These are phyloP conservation scores for Aspergillus sp. DNA, from an alignment of 2,329 filamentous ascomycete genomes.

Conservation along the genomic window DNA sequence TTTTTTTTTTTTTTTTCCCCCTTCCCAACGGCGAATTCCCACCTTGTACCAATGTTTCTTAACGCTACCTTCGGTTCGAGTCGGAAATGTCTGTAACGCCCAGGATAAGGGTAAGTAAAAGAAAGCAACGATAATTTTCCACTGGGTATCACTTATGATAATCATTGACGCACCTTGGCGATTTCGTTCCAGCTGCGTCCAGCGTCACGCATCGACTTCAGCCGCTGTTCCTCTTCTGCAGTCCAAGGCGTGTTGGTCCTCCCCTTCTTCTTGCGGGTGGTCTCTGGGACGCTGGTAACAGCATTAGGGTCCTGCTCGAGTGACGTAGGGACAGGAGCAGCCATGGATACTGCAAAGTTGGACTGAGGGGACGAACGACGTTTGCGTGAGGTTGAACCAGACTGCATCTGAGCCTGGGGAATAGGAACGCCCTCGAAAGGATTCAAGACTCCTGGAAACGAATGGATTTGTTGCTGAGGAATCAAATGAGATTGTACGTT, in stretches of 20 bases:
- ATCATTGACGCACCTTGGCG: conserved; percentile 62
- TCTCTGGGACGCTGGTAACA: conserved; percentile 18
- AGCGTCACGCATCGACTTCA: conserved; percentile 90
- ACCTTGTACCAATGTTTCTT: conserved; percentile 99
- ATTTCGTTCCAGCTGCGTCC: conserved; percentile 97
- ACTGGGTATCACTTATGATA: not conserved
- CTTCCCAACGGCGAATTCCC: conserved; percentile 15
- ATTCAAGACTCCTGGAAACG: conserved; percentile 25
- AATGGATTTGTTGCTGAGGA: conserved; percentile 31
- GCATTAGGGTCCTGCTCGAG: conserved; percentile 23
- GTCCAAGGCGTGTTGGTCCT: conserved; percentile 99
- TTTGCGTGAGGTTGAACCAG: conserved; percentile 36
- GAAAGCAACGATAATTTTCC: not conserved
- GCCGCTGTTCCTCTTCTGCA: conserved; percentile 78
- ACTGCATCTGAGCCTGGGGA: conserved; percentile 24
- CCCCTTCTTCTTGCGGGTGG: conserved; percentile 64
- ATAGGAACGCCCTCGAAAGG: conserved; percentile 35
- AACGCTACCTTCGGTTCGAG: conserved; percentile 89
- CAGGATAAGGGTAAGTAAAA: conserved; percentile 1
- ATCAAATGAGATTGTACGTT: conserved; percentile 30
- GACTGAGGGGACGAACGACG: conserved; percentile 34
- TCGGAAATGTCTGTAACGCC: conserved; percentile 67
- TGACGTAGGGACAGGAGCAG: conserved; percentile 22
- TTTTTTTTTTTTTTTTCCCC: too few relatives aligned
- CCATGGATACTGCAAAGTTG: conserved; percentile 30